A percentile compares a stretch with the other conserved stretches of the same genome.
These are phyloP conservation scores for Talaromyces nanjingensis DNA, from an alignment of 495 filamentous ascomycete genomes.

Conservation along the genomic window DNA sequence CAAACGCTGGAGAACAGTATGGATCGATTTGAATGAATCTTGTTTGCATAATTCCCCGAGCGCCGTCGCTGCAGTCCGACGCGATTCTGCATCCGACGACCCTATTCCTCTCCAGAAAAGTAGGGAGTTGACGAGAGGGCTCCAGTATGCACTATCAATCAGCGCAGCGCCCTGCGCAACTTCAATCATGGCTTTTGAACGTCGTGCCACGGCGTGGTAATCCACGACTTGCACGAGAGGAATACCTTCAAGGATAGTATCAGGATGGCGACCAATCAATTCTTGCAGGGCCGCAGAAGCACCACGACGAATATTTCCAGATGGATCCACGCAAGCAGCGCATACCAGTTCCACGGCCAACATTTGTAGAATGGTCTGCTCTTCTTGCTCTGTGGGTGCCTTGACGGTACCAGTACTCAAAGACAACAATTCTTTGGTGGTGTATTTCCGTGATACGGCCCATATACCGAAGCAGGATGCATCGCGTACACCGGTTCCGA, in stretches of 20 bases:
- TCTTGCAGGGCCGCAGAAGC: slow-evolving; percentile 93
- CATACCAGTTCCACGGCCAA: slow-evolving; percentile 73
- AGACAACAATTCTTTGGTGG: slow-evolving; percentile 64
- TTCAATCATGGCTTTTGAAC: slow-evolving; percentile 71
- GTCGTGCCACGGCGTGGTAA: slow-evolving; percentile 83
- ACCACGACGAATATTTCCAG: slow-evolving; percentile 86
- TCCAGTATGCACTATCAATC: slow-evolving; percentile 62
- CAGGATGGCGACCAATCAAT: slow-evolving; percentile 84
- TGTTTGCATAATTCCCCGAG: slow-evolving; percentile 53
- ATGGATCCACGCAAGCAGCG: slow-evolving; percentile 78
- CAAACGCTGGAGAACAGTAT: slow-evolving; percentile 30
- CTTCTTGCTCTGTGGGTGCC: slow-evolving; percentile 17
- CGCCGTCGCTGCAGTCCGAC: slow-evolving; percentile 62
- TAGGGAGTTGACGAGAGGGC: slow-evolving; percentile 59
- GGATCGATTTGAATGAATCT: slow-evolving; percentile 24
- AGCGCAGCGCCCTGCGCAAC: slow-evolving; percentile 61
- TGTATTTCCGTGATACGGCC: slow-evolving; percentile 83
- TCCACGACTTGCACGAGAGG: slow-evolving; percentile 80
- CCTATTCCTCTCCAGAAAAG: slow-evolving; percentile 85
- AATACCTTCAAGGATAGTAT: slow-evolving; percentile 75
- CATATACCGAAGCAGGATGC: slow-evolving; percentile 94
- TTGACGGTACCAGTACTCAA: slow-evolving; percentile 40
- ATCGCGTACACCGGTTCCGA: slow-evolving; percentile 93
- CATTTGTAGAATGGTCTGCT: slow-evolving; percentile 55
- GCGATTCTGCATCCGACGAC: slow-evolving; percentile 62